These are phyloP conservation scores for Acacia acuminata DNA, from an alignment of 306 rosid genomes.

Conservation along the genomic window DNA sequence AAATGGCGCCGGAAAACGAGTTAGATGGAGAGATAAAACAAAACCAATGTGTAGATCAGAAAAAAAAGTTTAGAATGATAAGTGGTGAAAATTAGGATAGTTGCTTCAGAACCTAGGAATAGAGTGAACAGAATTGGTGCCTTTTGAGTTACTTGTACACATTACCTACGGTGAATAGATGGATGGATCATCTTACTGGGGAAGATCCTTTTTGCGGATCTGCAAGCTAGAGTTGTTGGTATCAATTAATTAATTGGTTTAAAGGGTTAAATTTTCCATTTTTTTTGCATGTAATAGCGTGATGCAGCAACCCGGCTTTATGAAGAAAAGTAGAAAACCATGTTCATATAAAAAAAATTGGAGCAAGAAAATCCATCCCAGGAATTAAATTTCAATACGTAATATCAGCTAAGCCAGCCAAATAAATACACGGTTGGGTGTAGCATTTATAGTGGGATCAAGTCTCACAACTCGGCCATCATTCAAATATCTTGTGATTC, in stretches of 20 bases:
- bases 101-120: slow-evolving; percentile 35
- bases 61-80: slow-evolving; percentile 1
- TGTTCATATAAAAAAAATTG: neutral
- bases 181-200: slow-evolving; percentile 32
- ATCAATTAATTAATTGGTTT: slow-evolving; percentile 1
- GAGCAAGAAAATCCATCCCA: neutral
- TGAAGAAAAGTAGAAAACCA: neutral
- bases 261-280: neutral
- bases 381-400: neutral
- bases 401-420: neutral
- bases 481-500: neutral
- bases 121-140: slow-evolving; percentile 34
- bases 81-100: slow-evolving; percentile 37
- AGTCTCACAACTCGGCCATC: neutral
- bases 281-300: neutral
- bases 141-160: slow-evolving; percentile 49
- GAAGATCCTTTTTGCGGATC: slow-evolving; percentile 20
- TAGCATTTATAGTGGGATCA: neutral
- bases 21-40: neutral
- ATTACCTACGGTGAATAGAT: slow-evolving; percentile 52
- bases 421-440: neutral
- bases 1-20: slow-evolving; percentile 12
- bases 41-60: slow-evolving; percentile 38
- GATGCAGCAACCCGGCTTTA: neutral
- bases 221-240: neutral